Percentiles rank a stretch among this genome's conserved stretches.
These are phyloP conservation scores for Kondoa malvinella DNA, from an alignment of 768 basidiomycete genomes.

Conservation along the genomic window DNA sequence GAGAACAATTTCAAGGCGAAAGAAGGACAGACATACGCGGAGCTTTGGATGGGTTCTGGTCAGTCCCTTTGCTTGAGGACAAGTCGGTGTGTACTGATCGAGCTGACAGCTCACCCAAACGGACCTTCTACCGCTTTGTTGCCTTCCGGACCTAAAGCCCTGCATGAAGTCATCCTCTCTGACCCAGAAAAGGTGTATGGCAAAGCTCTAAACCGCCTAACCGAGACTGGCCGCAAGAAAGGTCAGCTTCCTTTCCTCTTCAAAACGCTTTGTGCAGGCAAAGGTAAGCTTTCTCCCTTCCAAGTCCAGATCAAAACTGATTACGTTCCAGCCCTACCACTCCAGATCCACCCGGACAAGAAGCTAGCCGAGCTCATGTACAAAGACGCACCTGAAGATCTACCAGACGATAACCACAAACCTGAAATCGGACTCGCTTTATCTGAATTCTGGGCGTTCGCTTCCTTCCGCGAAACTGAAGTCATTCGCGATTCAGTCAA, in stretches of 20 bases:
- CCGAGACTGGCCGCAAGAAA: neutral
- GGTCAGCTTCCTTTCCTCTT: slow-evolving; percentile 1
- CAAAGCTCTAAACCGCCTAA: neutral
- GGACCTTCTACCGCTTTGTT: neutral
- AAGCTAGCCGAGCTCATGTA: slow-evolving; percentile 27
- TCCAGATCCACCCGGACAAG: slow-evolving; percentile 30
- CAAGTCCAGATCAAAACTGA: too few relatives aligned
- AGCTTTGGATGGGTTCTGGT: neutral
- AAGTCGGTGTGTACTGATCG: neutral
- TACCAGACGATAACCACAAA: slow-evolving; percentile 28
- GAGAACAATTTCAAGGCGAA: slow-evolving; percentile 3
- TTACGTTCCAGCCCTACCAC: slow-evolving; percentile 29
- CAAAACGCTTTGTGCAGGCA: slow-evolving; percentile 5
- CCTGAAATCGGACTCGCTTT: slow-evolving; percentile 25
- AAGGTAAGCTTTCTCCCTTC: too few relatives aligned
- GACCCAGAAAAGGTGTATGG: neutral
- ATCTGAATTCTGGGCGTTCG: neutral
- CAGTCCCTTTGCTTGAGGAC: neutral
- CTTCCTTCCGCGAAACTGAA: neutral
- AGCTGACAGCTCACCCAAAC: neutral
- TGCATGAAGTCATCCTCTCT: neutral
- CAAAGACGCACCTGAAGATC: slow-evolving; percentile 26
- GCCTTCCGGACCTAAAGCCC: neutral
- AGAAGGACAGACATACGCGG: neutral
- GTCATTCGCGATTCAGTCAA: neutral